Base-by-base conservation (phyloP, 225 moss, liverwort and hornwort species). In the Marchantia polymorpha region DNA sequence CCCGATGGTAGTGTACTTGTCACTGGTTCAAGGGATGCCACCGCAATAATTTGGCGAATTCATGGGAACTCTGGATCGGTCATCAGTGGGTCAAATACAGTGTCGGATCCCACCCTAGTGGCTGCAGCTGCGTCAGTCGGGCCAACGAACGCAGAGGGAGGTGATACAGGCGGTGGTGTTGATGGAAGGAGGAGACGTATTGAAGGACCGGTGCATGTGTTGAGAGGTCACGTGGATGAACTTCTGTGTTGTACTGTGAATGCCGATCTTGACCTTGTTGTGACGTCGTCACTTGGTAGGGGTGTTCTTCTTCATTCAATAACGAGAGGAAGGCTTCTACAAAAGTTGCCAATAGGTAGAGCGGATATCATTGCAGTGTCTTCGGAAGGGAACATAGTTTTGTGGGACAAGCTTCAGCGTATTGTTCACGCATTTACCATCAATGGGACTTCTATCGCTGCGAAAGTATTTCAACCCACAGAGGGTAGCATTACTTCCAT, bases 261-360 rank as follows among this genome's bases (percentile, higher is more conserved):
- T 79, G 88, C 89, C 52, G 99, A 99, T 76, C 87, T 99, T 54
- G 99, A 99, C 81, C 87, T 99, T 16, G 93, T 93, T 19, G 93
- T 92, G 19, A 95, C 95, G 12, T 90, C 93, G 77, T 99, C 99
- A 50, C 83, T 83, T 49, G 82, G 85, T 52, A 91, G 86, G 55
- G 99, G 99, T 7, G 95, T 99, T 55, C 92, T 99, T 69, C 88
- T 99, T 52, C 95, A 99, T 79, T 95, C 99, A 49, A 91, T 99
- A 59, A 88, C 84, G 20, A 85, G 90, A 74, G 99, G 99, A 25
- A 90, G 93, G 26, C 92, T 95, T 82, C 74, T 99, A 30, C 88
- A 91, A 65, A 93, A 88, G 73, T 86, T 99, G 71, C 93, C 99
- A 52, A 90, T 95, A 72, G 87, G 89, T 27, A 89, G 95, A 88